These are phyloP conservation scores for Rhizopogon rudus DNA, from an alignment of 768 basidiomycete species.

Conservation along the genomic window DNA sequence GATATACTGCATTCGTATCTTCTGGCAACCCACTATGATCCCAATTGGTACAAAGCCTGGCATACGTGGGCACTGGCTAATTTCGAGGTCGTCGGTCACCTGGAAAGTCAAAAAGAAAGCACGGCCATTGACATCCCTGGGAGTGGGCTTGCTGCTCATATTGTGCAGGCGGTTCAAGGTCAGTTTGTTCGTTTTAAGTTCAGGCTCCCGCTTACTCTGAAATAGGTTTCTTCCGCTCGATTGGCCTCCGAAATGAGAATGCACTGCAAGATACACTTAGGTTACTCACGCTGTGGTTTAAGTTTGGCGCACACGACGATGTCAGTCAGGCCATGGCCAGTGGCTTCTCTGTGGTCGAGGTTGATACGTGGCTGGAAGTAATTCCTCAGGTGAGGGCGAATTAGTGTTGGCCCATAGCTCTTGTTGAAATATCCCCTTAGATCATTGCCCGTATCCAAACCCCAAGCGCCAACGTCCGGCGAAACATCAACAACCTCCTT, in stretches of 20 bases:
- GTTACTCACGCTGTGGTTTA: conserved; percentile 95
- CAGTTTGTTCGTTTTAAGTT: not conserved
- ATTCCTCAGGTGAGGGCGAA: conserved; percentile 77
- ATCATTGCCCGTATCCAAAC: conserved; percentile 99
- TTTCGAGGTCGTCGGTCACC: conserved; percentile 83
- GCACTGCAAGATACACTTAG: conserved; percentile 93
- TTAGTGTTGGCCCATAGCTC: not conserved
- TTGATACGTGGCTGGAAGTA: conserved; percentile 98
- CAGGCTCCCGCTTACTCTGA: not conserved
- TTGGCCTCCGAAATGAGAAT: conserved; percentile 83
- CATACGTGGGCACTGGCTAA: conserved; percentile 98
- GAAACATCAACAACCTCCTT: conserved; percentile 84
- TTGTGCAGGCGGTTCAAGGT: conserved; percentile 94
- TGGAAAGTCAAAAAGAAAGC: conserved; percentile 63
- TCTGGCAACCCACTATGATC: conserved; percentile 86
- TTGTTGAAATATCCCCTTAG: conserved; percentile 32
- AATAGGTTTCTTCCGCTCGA: conserved; percentile 91
- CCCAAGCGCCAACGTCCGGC: conserved; percentile 78
- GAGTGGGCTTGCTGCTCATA: conserved; percentile 68
- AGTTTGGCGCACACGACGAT: conserved; percentile 85
- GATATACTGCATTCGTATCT: conserved; percentile 83
- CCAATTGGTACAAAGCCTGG: conserved; percentile 99
- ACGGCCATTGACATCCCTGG: conserved; percentile 54
- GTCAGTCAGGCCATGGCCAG: conserved; percentile 86
- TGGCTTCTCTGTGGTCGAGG: conserved; percentile 85